Evolutionary conservation across 805 yeast genomes (phyloP), one percentile per base, ranked within the genome.

Genomic region (Yarrowia alimentaria): DNA sequence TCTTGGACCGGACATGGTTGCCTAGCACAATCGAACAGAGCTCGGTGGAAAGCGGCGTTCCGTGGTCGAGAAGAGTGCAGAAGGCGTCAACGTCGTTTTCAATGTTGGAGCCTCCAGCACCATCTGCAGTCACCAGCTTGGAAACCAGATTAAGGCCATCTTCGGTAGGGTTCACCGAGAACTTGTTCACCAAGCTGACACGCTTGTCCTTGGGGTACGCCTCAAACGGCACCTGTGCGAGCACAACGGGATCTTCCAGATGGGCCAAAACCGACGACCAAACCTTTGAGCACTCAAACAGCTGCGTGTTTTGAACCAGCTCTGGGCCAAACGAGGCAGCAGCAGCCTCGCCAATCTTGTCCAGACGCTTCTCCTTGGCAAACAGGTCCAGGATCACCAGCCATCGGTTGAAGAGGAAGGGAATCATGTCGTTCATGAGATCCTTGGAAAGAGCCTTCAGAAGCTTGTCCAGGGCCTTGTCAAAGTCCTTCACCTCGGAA

Each of bases 361-460:
- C 11, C 3, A 40, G 33, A 10, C 47, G 47, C 25, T 40, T 40
- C 11, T 32, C 25, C 25, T 40, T 40, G 25, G 47, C 47, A 6
- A 19, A 40, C 3, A 13, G 22, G 18, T 43, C 20, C 14, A 43
- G 29, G 14, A 43, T 16, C 5, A 43, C 29, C 12, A 43, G 29
- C 50, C 50, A 43, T 43, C 50, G 29, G 9, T 43, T 22, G 12
- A 43, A 43, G 9, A 43, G 21, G 37, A 43, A 43, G 17, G 35
- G 37, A 5, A 43, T 22, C 17, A 30, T 18, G 16, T 16, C 8
- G 5, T 24, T 24, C 21, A 30, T 14, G 35, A 22, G 21, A 21
- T 43, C 30, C 22, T 43, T 43, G 30, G 17, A 11, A 43, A 1
- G 35, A 30, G n/a, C n/a, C n/a, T n/a, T n/a, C 2, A 43, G 37